Conservation (phyloP, 1,284 basidiomycete genomes). For the Cutaneotrichosporon mucoides region DNA sequence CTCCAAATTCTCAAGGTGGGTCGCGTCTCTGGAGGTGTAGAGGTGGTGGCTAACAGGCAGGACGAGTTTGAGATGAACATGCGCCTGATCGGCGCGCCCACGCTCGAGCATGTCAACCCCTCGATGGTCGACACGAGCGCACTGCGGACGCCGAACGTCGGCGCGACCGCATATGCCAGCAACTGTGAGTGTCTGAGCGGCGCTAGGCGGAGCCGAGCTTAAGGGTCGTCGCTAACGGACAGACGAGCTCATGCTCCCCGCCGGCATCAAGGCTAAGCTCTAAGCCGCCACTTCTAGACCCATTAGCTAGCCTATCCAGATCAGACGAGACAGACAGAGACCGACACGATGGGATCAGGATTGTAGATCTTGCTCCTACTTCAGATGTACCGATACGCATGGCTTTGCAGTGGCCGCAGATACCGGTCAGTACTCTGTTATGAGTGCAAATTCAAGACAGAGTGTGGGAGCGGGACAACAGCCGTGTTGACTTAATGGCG, state of each 20-base stretch:
- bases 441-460: too few relatives aligned
- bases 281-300: not conserved
- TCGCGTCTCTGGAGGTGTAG: too few relatives aligned
- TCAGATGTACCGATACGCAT: too few relatives aligned
- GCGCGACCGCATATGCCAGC: constrained; percentile 65
- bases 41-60: constrained; percentile 47
- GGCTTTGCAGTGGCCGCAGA: too few relatives aligned
- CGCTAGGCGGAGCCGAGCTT: not conserved
- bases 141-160: constrained; percentile 57
- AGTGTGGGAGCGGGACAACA: too few relatives aligned
- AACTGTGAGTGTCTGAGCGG: constrained; percentile 54
- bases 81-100: constrained; percentile 77
- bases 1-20: constrained; percentile 69
- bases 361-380: too few relatives aligned
- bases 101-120: constrained; percentile 69
- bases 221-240: not conserved
- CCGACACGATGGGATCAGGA: too few relatives aligned
- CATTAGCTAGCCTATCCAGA: too few relatives aligned
- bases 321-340: too few relatives aligned
- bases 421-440: too few relatives aligned
- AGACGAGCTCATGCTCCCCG: constrained; percentile 10
- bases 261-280: constrained; percentile 25
- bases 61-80: constrained; percentile 95
- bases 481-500: too few relatives aligned
- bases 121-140: constrained; percentile 79